Evolutionary conservation across 2,329 filamentous ascomycete species (phyloP), one percentile per base, ranked within the genome.

Genomic region (Fusarium sororula): DNA sequence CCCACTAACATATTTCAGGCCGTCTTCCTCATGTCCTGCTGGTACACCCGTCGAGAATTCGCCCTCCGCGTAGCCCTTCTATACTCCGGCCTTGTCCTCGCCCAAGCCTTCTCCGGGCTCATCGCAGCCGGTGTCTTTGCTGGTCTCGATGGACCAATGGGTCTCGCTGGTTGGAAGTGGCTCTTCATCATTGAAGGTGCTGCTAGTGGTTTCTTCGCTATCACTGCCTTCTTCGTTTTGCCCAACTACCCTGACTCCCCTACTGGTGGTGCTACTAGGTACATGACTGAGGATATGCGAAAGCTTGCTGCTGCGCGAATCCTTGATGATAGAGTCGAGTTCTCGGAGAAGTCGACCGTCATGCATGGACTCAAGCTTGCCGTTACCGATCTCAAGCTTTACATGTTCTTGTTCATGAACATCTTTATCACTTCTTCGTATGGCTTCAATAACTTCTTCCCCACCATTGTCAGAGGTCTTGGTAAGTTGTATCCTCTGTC

Each of bases 161-260:
- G 90, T 1, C 81, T 91, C 2, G 81, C 84, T 9, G 90, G 90
- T 1, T 93, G 90, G 90, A 82, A 88, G 11, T 91, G 89, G 90
- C 83, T 92, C 0, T 93, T 92, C 80, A 90, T 93, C 41, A 87
- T 92, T 15, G 90, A 93, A 77, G 91, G 90, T 20, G 83, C 84
- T 6, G 84, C 68, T 1, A 56, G 72, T 22, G 72, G n/a, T 8
- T 67, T 75, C 42, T 67, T 79, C 2, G 76, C 72, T 13, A 61
- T 79, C 12, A 66, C 65, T 6, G 75, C 75, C 17, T 75, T 68
- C 48, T 79, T 79, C 1, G 18, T 78, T 6, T 22, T 79, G 1
- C 78, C 77, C 5, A 75, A 77, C 47, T 76, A 74, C 14, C 73
- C 73, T 0, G 61, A 73, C 9, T 75, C 73, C 1, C 56, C 45